Percentiles rank a stretch among this genome's conserved stretches.
phyloP scores from a whole-genome alignment of 352 stramenopile genomes.

The Pythium plurisporium region DNA sequence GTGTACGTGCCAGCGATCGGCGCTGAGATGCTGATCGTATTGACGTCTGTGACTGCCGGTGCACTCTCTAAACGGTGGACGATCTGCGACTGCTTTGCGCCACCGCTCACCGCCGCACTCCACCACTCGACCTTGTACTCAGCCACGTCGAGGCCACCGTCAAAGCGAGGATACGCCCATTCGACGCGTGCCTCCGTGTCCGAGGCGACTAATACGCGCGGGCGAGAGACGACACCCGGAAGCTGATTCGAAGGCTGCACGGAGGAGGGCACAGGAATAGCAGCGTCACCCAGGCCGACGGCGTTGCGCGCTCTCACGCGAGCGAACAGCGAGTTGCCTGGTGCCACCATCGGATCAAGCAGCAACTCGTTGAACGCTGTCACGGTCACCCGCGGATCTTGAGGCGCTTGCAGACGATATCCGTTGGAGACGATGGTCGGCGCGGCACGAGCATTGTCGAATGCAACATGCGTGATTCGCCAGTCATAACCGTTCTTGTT shows the following conservation, averaged over 20 bases:
- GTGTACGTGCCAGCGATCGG: slow-evolving; percentile 38
- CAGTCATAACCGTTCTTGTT: slow-evolving; percentile 88
- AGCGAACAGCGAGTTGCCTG: slow-evolving; percentile 53
- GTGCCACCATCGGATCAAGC: slow-evolving; percentile 26
- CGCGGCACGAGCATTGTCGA: slow-evolving; percentile 23
- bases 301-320: slow-evolving; percentile 57
- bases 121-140: slow-evolving; percentile 84
- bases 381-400: slow-evolving; percentile 41
- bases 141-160: slow-evolving; percentile 63
- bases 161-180: slow-evolving; percentile 63
- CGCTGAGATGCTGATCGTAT: slow-evolving; percentile 66
- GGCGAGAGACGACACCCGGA: slow-evolving; percentile 29
- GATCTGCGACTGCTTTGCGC: slow-evolving; percentile 45
- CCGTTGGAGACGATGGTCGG: slow-evolving; percentile 46
- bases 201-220: slow-evolving; percentile 50
- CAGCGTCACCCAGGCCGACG: slow-evolving; percentile 40
- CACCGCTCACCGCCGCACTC: slow-evolving; percentile 25
- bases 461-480: slow-evolving; percentile 90
- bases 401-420: slow-evolving; percentile 36
- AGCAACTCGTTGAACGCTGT: slow-evolving; percentile 46
- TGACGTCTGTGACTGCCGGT: slow-evolving; percentile 44
- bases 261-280: slow-evolving; percentile 37
- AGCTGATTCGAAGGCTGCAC: slow-evolving; percentile 51
- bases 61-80: slow-evolving; percentile 40
- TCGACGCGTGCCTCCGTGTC: slow-evolving; percentile 64